phyloP scores from a whole-genome alignment of 2,329 filamentous ascomycete species.

The Plenodomus lindquistii region DNA sequence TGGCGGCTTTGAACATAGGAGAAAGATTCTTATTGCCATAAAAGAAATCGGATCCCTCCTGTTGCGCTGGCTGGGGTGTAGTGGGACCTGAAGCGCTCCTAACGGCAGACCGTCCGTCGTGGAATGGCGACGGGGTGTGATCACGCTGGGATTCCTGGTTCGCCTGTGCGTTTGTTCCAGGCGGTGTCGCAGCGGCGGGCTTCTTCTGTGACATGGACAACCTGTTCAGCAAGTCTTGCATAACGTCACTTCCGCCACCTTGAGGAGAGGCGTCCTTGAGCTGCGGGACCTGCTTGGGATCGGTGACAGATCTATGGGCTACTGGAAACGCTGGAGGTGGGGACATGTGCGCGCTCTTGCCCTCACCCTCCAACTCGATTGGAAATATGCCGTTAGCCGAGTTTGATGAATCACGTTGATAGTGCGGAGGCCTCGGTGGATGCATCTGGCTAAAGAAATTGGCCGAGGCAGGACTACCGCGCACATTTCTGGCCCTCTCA shows the following conservation, averaged over 20 bases:
- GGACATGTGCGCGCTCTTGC: constrained; percentile 21
- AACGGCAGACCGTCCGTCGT: constrained; percentile 36
- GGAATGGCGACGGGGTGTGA: constrained; percentile 47
- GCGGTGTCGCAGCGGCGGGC: constrained; percentile 24
- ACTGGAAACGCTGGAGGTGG: constrained; percentile 28
- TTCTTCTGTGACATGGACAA: constrained; percentile 44
- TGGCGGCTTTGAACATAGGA: constrained; percentile 53
- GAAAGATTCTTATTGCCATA: constrained; percentile 55
- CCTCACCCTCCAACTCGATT: constrained; percentile 64
- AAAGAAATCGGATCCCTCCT: constrained; percentile 35
- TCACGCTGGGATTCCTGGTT: constrained; percentile 29
- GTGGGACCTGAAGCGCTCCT: constrained; percentile 39
- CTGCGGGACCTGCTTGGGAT: constrained; percentile 36
- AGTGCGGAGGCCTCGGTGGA: constrained; percentile 33
- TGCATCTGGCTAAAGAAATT: constrained; percentile 19
- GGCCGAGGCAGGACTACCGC: constrained; percentile 43
- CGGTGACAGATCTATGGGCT: constrained; percentile 34
- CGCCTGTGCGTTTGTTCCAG: constrained; percentile 22
- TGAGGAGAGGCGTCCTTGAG: constrained; percentile 37
- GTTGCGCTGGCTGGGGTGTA: constrained; percentile 34
- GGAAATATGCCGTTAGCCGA: constrained; percentile 64
- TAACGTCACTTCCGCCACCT: constrained; percentile 47
- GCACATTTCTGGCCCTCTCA: constrained; percentile 67
- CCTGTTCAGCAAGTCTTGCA: constrained; percentile 50
- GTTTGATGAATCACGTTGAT: constrained; percentile 51